Evolutionary conservation across 345 rosid genomes (phyloP), one percentile per base, ranked within the genome.

Genomic region (Citrus sinensis): DNA sequence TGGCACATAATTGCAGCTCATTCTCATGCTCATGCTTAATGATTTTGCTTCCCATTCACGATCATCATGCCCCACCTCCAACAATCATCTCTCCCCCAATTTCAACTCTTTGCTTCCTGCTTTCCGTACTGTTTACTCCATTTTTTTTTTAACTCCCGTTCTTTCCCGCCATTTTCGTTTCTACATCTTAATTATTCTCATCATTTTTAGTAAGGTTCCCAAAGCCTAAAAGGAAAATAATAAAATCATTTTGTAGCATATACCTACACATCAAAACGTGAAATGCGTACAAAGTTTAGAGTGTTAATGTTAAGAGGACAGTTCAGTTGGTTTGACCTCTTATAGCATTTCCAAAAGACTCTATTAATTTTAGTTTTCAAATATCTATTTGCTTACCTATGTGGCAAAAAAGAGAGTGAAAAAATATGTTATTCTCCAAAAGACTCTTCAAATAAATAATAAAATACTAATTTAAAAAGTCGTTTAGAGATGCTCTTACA

Each of bases 11-110:
- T 92, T 87, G 82, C 85, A 77, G 58, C 78, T 75, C 78, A 63
- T 46, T 80, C 67, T 85, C 83, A 87, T 83, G 80, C 83, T 86
- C 92, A 92, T 90, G 93, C 95, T 83, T 89, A 83, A 92, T 92
- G 77, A 92, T 92, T 87, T 76, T 87, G 93, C 88, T 87, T 87
- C 92, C 91, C 89, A 82, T 80, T 76, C 65, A 29, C 24, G 54
- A 80, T 54, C 80, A 82, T 74, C 78, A 79, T 78, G 80, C 81
- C 83, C 87, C 83, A 82, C 82, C 80, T 70, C 88, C 32, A 19
- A 17, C 76, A 80, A 84, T 84, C 81, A 82, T 82, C 76, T 63
- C 84, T 46, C 16, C 56, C 75, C 64, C 82, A 75, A 19, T 79
- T 79, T 77, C 63, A 39, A 25, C 74, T 67, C 69, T 63, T 65